Base-by-base conservation (phyloP, 1,139 yeast genomes). In the Pneumocystis jirovecii region DNA sequence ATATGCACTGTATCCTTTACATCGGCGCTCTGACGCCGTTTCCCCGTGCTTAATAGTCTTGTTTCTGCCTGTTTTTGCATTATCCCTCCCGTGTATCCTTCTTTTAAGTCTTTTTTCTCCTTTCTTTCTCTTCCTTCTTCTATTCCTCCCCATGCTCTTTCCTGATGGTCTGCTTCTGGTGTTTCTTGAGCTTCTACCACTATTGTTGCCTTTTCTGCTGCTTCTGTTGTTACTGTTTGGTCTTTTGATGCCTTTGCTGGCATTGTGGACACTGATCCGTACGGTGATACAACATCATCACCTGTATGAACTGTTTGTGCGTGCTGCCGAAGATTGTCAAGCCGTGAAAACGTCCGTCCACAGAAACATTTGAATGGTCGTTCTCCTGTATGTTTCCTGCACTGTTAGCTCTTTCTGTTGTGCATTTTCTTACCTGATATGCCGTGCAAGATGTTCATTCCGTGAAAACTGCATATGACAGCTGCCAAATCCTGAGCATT, bases 361-460 rank as follows among this genome's bases (percentile, higher is more conserved):
- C 97, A 91, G 64, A 87, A 87, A 75, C 97, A 91, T 66, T 89
- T 84, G 74, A 89, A 91, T 1, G 97, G 97, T 66, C 96, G 80
- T 75, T 91, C 97, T 61, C 97, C 97, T 0, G 97, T 90, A 74
- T 90, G 97, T 73, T 90, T 91, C 64, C 97, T 79, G 40, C 12
- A 10, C 37, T 34, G 40, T 37, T 10, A 37, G 40, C 37, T 34
- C n/a, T n/a, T n/a, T n/a, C n/a, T n/a, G n/a, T n/a, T n/a, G n/a
- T n/a, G 34, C 34, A 31, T n/a, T n/a, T 34, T 34, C 37, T 34
- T 45, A 68, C 69, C 71, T 62, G 65, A 89, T 87, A 76, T 90
- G 97, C 68, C 97, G 81, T 1, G 96, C 96, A 71, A 91, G 80
- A 75, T 91, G 97, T 74, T 91, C 97, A 21, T 89, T 84, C 68